A percentile compares a stretch with the other conserved stretches of the same genome.
phyloP scores from a whole-genome alignment of 1,284 basidiomycete genomes.

The Puccinia horiana region DNA sequence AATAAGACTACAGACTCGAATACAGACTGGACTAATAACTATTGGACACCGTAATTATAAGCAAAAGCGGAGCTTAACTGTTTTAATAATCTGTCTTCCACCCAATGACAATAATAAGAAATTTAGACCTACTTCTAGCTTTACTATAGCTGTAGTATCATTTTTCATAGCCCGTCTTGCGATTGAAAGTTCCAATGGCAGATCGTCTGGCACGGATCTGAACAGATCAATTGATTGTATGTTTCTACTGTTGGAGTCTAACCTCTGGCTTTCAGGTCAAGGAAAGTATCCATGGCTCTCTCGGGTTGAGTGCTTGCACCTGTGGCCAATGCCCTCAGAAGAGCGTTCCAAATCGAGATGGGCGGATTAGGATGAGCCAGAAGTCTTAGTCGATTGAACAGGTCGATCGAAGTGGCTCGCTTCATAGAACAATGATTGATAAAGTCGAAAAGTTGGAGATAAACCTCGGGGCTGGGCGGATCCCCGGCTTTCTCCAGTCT shows the following conservation, averaged over 20 bases:
- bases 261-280: conserved; percentile 33
- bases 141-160: conserved; percentile 48
- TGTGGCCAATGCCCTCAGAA: conserved; percentile 42
- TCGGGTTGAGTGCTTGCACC: conserved; percentile 49
- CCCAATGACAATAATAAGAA: too few relatives aligned
- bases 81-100: too few relatives aligned
- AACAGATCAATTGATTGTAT: conserved; percentile 48
- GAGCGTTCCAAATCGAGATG: conserved; percentile 47
- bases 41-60: too few relatives aligned
- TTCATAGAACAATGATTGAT: conserved; percentile 35
- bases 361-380: conserved; percentile 49
- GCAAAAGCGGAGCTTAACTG: too few relatives aligned
- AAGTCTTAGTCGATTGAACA: conserved; percentile 44
- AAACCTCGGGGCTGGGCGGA: conserved; percentile 31
- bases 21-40: too few relatives aligned
- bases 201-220: conserved; percentile 42
- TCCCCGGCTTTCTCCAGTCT: conserved; percentile 35
- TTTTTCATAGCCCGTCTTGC: conserved; percentile 40
- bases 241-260: conserved; percentile 42
- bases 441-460: conserved; percentile 49
- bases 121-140: too few relatives aligned
- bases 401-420: conserved; percentile 41
- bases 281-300: conserved; percentile 41
- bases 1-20: too few relatives aligned
- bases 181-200: conserved; percentile 26